Conservation (phyloP, 257 asterid species). For the Nicotiana tabacum region DNA sequence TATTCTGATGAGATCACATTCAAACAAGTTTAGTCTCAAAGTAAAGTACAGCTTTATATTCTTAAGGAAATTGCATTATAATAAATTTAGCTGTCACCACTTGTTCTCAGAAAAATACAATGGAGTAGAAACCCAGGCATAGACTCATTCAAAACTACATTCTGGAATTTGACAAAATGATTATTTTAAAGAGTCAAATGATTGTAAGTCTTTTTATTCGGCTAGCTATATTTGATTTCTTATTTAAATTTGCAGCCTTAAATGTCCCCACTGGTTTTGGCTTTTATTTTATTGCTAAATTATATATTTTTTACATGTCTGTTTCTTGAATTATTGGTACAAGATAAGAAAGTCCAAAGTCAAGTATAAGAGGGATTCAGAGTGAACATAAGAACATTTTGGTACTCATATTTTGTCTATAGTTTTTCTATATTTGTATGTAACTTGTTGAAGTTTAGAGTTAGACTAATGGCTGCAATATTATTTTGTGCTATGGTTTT, state of each 20-base stretch:
- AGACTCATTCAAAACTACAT: not conserved
- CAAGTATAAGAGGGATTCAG: not conserved
- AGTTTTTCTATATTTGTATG: not conserved
- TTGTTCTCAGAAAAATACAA: not conserved
- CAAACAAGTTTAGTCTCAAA: not conserved
- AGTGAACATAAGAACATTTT: not conserved
- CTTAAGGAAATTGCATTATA: not conserved
- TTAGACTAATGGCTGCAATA: not conserved
- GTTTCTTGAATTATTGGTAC: not conserved
- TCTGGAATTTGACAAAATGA: not conserved
- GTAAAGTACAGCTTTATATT: not conserved
- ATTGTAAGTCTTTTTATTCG: constrained; percentile 5
- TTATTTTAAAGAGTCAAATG: not conserved
- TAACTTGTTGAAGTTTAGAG: not conserved
- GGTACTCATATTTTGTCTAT: not conserved
- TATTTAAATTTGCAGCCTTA: not conserved
- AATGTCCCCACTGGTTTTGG: not conserved
- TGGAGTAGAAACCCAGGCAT: constrained; percentile 3
- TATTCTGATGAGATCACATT: not conserved
- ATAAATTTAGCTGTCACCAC: not conserved
- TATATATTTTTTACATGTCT: not conserved
- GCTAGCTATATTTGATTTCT: not conserved
- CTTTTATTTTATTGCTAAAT: not conserved
- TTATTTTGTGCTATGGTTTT: not conserved
- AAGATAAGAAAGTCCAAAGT: not conserved